Percentiles rank a stretch among this genome's conserved stretches.
Evolutionary conservation across 169 alveolate genomes (phyloP).

Genomic region (Sarcocystis neurona): DNA sequence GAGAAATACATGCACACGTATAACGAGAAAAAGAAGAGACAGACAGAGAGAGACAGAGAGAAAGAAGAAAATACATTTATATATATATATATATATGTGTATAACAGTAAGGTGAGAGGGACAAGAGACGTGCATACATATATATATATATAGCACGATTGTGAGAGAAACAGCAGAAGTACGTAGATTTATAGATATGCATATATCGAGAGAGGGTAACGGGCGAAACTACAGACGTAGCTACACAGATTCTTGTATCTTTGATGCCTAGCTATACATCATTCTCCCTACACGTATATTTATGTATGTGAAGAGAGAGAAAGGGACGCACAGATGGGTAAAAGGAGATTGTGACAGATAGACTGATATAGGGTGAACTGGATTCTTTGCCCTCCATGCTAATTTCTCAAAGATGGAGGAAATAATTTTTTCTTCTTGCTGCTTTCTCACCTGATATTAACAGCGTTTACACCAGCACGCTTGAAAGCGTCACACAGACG

Average conservation of each 20-base stretch:
- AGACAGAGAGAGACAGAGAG: not conserved
- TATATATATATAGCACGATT: not conserved
- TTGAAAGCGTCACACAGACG: not conserved
- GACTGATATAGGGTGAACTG: too few species aligned
- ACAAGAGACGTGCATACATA: not conserved
- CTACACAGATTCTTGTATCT: not conserved
- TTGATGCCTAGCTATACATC: not conserved
- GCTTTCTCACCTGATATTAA: not conserved
- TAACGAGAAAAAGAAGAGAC: not conserved
- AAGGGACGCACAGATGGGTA: not conserved
- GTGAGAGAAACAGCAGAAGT: not conserved
- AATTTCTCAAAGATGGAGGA: not conserved
- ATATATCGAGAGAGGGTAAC: not conserved
- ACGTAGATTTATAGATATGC: not conserved
- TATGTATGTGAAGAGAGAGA: not conserved
- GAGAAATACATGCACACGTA: too few species aligned
- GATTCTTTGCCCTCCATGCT: too few species aligned
- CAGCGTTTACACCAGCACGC: not conserved
- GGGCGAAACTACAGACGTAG: too few species aligned
- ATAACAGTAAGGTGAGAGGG: too few species aligned
- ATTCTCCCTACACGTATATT: not conserved
- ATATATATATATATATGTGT: not conserved
- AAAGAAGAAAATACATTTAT: not conserved
- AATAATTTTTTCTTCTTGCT: not conserved
- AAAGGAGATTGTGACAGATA: too few species aligned